Evolutionary conservation across 805 yeast species (phyloP), one percentile per base, ranked within the genome.

Genomic region (Saccharomycopsis vini): DNA sequence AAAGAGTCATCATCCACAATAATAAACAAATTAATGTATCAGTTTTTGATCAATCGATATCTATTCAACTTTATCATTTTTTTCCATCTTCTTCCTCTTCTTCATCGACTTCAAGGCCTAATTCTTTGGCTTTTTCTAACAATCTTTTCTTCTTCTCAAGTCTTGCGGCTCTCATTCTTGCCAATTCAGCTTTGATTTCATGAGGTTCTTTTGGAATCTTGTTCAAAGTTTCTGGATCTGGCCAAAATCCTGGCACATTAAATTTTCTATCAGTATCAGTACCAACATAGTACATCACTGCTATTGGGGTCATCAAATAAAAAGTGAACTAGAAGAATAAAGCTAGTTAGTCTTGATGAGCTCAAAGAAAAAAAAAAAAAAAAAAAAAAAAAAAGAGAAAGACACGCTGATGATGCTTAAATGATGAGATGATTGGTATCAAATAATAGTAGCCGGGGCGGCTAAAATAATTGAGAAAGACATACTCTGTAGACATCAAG

Each of bases 191-290:
- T 59, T 85, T 81, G 47, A 89, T 86, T 58, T 89, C 96, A 55
- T 81, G 84, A 2, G 88, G 88, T 57, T 89, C 96, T 56, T 88
- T 89, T 2, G 97, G 97, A 29, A 89, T 80, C 63, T 85, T 81
- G 59, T 89, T 88, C 53, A 87, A 70, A 2, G 96, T 82, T 34
- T 83, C 82, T 34, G 96, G 96, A 60, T 88, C 97, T 2, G 97
- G 97, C 95, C 95, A 88, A 63, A 86, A 89, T 18, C 95, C 95
- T 6, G 95, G 94, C 39, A 88, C 79, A 57, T 87, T 85, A 61
- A 89, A 78, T 66, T 87, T 89, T 54, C 71, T 75, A 61, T 89
- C 95, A 1, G 97, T 82, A 55, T 89, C 89, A 32, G 82, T 73
- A 58, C 97, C 97, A 36, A 87, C 89, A 55, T 82, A 89, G 62